Percentiles rank a stretch among this genome's conserved stretches.
Conservation (phyloP, 108 stramenopile species). For the Pseudonitzschia pungens region DNA sequence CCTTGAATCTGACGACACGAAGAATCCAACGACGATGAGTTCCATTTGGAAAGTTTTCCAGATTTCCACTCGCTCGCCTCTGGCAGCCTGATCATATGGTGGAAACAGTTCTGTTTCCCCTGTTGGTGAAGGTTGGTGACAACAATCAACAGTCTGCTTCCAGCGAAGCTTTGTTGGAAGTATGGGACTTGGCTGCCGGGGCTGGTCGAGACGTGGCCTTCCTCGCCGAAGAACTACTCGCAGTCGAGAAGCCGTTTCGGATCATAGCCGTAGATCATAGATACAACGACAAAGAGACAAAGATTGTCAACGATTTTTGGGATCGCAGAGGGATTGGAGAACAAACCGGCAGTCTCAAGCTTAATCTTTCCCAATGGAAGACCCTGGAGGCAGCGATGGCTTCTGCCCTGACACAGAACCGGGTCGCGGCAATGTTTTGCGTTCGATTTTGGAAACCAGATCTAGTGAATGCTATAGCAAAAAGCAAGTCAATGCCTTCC, state of each 20-base stretch:
- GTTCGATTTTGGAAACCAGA: slow-evolving; percentile 74
- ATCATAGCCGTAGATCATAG: slow-evolving; percentile 74
- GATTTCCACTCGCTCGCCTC: slow-evolving; percentile 49
- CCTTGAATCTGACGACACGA: background rate
- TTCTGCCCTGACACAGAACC: background rate
- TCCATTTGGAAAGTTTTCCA: background rate
- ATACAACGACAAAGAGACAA: slow-evolving; percentile 59
- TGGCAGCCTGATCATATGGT: slow-evolving; percentile 85
- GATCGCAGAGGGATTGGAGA: slow-evolving; percentile 55
- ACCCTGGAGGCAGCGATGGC: slow-evolving; percentile 21
- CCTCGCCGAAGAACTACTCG: slow-evolving; percentile 71
- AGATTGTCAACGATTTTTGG: slow-evolving; percentile 56
- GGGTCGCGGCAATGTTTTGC: slow-evolving; percentile 44
- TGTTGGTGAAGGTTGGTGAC: slow-evolving; percentile 30
- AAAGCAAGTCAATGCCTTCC: slow-evolving; percentile 13
- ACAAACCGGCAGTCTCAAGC: slow-evolving; percentile 34
- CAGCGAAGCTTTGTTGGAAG: slow-evolving; percentile 13
- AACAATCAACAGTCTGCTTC: background rate
- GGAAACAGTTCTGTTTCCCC: slow-evolving; percentile 45
- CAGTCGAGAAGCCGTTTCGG: slow-evolving; percentile 22
- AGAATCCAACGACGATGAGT: background rate
- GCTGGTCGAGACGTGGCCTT: slow-evolving; percentile 79
- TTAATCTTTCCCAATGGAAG: slow-evolving; percentile 55
- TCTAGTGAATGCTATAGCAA: slow-evolving; percentile 40
- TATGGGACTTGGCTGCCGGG: slow-evolving; percentile 81